Conservation (phyloP, 116 monocot genomes). For the Posidonia oceanica region DNA sequence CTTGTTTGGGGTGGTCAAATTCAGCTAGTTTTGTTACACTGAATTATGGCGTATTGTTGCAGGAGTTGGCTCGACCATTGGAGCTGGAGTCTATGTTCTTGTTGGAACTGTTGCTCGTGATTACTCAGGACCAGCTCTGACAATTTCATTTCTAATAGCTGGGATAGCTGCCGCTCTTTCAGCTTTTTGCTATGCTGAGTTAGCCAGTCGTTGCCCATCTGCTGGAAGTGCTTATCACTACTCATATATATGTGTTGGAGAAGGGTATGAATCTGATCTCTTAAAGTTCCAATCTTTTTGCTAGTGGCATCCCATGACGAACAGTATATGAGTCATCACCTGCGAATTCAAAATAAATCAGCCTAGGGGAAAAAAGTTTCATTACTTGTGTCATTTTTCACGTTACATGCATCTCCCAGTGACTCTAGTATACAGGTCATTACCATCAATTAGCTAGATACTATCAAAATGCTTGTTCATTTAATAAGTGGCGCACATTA, state of each 20-base stretch:
- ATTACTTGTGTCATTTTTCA: not conserved
- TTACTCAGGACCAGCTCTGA: constrained; percentile 83
- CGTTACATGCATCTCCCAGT: not conserved
- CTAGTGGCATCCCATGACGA: not conserved
- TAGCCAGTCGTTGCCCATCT: constrained; percentile 97
- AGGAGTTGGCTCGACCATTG: constrained; percentile 97
- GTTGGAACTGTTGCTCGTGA: constrained; percentile 97
- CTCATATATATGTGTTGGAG: constrained; percentile 97
- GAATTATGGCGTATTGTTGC: constrained; percentile 1
- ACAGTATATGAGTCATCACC: no score
- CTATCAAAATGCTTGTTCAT: no score
- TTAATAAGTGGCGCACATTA: no score
- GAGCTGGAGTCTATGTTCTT: constrained; percentile 98
- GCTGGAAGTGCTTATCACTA: constrained; percentile 99
- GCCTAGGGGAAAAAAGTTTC: no score
- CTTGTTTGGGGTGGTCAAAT: no score
- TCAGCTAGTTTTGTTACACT: not conserved
- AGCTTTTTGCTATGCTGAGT: constrained; percentile 99
- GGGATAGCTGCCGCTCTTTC: constrained; percentile 97
- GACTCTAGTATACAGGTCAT: not conserved
- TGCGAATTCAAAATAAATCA: no score
- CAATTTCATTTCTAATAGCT: constrained; percentile 94
- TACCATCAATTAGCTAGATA: no score
- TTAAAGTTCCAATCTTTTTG: not conserved
- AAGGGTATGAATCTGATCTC: constrained; percentile 43